These are phyloP conservation scores for Aspergillus texensis DNA, from an alignment of 2,329 filamentous ascomycete genomes.

Conservation along the genomic window DNA sequence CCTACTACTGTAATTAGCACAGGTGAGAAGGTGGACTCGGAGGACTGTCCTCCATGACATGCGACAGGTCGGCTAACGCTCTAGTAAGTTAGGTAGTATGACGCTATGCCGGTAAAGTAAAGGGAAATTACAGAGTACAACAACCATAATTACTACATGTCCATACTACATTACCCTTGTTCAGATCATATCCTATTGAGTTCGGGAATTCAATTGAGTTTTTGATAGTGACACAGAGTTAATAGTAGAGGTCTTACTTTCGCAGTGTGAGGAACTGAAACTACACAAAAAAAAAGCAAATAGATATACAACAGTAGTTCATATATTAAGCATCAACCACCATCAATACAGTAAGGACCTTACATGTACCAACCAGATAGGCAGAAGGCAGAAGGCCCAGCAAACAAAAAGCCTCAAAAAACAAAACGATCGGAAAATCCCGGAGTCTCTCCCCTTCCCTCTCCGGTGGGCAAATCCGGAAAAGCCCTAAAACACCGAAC, in stretches of 20 bases:
- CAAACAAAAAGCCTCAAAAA: neutral
- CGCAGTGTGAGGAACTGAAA: too few species aligned
- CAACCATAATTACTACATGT: too few species aligned
- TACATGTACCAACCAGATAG: too few species aligned
- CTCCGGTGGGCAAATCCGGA: conserved; percentile 27
- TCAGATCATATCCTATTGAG: neutral
- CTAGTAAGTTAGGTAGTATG: conserved; percentile 12
- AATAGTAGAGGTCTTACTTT: neutral
- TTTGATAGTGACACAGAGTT: neutral
- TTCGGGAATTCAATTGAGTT: neutral
- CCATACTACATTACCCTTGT: neutral
- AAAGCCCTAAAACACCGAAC: conserved; percentile 26
- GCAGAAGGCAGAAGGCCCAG: neutral
- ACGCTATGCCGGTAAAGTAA: conserved; percentile 6
- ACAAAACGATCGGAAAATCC: conserved; percentile 13
- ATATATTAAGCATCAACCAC: too few species aligned
- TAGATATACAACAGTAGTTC: too few species aligned
- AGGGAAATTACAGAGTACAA: neutral
- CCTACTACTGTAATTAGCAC: neutral
- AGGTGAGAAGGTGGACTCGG: conserved; percentile 15
- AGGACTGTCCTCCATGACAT: conserved; percentile 27
- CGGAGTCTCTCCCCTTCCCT: conserved; percentile 8
- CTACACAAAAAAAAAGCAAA: neutral
- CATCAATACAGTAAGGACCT: too few species aligned
- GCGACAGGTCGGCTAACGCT: conserved; percentile 4